Base-by-base conservation (phyloP, 768 basidiomycete genomes). In the Phanerochaete sordida region DNA sequence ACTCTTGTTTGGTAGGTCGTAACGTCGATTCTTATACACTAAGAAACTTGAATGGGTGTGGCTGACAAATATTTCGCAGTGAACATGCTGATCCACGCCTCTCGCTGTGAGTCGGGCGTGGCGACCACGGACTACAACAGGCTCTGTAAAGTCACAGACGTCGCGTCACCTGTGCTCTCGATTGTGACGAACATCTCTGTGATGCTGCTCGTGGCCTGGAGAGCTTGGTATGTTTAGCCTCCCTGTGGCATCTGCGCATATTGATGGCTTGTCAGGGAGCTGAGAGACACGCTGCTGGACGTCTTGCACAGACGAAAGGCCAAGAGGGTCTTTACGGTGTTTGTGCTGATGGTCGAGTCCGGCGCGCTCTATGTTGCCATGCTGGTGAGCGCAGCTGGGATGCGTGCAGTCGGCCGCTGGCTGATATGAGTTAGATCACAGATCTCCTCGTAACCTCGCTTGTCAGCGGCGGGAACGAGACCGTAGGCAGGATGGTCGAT, bases 151-250 rank as follows among this genome's bases (percentile, higher is more conserved):
- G 57, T 47, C 8, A 62, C 57, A 23, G 30, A 62, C 35, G 37
- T 62, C 30, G 13, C 46, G 3, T 56, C 57, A 24, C 61, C 61
- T 1, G 49, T 46, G 23, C 27, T 58, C 21, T 62, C 61, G 2
- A 62, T 62, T 23, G 19, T 58, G 21, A 53, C 51, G 11, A 62
- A 62, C 57, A 19, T 62, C 16, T 57, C 56, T 19, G 61, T 62
- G 1, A 62, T 62, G 61, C 2, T 54, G 2, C 56, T 62, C n/a
- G 58, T 53, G 16, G 1, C 58, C 2, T 28, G 26, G 43, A 62
- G 53, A 27, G 61, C 50, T 2, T 62, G 61, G 61, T 62, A 27
- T 5, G 56, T 31, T 6, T 13, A n/a, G 50, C 33, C 39, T 55
- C 53, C 23, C 26, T 62, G 6, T 39, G n/a, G n/a, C n/a, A n/a